Evolutionary conservation across 805 yeast species (phyloP).

Genomic region (Starmerella geochares): DNA sequence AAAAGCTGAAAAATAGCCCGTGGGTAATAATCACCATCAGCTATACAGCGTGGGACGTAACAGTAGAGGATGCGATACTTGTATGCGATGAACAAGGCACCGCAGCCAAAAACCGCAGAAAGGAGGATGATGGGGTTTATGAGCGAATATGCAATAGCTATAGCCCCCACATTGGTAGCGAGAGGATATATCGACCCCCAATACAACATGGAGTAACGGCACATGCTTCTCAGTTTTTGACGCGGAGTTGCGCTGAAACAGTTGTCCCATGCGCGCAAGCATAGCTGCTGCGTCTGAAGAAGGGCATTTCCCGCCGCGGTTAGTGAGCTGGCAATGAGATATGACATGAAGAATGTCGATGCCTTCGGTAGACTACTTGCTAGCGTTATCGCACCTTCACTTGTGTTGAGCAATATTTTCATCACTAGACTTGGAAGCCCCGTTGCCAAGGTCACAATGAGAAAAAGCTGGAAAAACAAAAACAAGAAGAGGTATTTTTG

Average conservation of each 20-base stretch:
- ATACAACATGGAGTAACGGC: conserved; percentile 38
- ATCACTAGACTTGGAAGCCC: conserved; percentile 49
- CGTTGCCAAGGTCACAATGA: conserved; percentile 76
- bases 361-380: conserved; percentile 78
- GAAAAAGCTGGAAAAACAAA: conserved; percentile 68
- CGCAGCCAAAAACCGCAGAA: conserved; percentile 48
- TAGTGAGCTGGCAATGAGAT: conserved; percentile 61
- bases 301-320: conserved; percentile 65
- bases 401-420: conserved; percentile 23
- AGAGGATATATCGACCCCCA: conserved; percentile 79
- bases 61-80: conserved; percentile 57
- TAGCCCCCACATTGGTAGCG: conserved; percentile 65
- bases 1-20: conserved; percentile 65
- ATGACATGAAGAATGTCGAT: conserved; percentile 75
- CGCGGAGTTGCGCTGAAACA: conserved; percentile 53
- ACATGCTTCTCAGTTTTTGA: conserved; percentile 39
- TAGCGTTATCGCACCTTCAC: conserved; percentile 40
- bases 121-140: conserved; percentile 69
- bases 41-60: conserved; percentile 29
- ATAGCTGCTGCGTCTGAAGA: conserved; percentile 47
- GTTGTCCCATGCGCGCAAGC: conserved; percentile 34
- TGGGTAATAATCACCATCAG: conserved; percentile 57
- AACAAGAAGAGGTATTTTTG: conserved; percentile 73
- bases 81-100: conserved; percentile 51
- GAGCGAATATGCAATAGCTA: conserved; percentile 67